phyloP scores from a whole-genome alignment of 441 rosid genomes.

The Euphorbia celastroides region DNA sequence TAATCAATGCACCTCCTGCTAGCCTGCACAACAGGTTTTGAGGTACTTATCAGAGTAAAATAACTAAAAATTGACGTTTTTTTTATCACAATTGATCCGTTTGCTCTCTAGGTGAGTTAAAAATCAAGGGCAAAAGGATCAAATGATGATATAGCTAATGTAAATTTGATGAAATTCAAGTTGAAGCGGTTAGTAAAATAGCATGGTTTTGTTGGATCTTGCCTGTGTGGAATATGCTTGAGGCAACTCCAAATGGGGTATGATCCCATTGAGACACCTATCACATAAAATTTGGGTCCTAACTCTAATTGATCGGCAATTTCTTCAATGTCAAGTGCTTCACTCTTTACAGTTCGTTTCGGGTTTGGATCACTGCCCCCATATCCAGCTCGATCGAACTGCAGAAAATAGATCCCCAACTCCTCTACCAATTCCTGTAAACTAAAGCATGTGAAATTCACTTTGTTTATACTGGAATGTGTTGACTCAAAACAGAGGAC shows the following conservation, averaged over 20 bases:
- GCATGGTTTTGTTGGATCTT: no score
- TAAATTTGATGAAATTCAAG: not conserved
- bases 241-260: constrained; percentile 61
- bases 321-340: constrained; percentile 72
- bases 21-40: constrained; percentile 32
- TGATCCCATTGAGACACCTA: constrained; percentile 68
- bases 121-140: no score
- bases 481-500: not conserved
- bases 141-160: not conserved
- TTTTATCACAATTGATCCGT: no score
- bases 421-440: constrained; percentile 59
- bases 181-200: constrained; percentile 6
- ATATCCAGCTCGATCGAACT: constrained; percentile 69
- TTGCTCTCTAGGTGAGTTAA: no score
- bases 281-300: constrained; percentile 48
- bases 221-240: constrained; percentile 70
- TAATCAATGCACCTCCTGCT: constrained; percentile 66
- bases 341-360: constrained; percentile 52
- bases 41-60: no score
- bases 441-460: constrained; percentile 27
- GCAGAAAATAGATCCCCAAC: constrained; percentile 41
- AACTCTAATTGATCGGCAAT: constrained; percentile 52
- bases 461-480: not conserved
- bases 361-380: constrained; percentile 77
- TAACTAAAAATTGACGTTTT: no score